Base-by-base conservation (phyloP, 805 yeast species). In the Kurtzmaniella cleridarum region DNA sequence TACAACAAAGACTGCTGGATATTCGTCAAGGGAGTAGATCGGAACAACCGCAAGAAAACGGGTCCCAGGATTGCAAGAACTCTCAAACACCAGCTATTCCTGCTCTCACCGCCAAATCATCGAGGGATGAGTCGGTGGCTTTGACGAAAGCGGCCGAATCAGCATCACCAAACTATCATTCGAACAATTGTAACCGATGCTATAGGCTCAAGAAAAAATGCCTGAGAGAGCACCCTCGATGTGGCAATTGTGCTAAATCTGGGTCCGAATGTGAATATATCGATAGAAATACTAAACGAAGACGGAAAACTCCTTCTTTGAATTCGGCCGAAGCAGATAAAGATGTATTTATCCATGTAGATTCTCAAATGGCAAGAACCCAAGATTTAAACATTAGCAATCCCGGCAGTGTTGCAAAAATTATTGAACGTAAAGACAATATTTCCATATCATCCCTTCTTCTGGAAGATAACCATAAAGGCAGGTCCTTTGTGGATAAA, bases 181-280 rank as follows among this genome's bases (percentile, higher is more conserved):
- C 62, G 11, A 56, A 54, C 44, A 66, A 63, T 51, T 67, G 73
- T 42, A 57, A 48, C 27, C 49, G 71, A 15, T 67, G 73, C 49
- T 66, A 68, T 42, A 51, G 66, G 29, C 54, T 68, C 40, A 68
- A 68, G 54, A 68, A 68, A 46, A 65, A 66, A 47, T 68, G 73
- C 44, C 55, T 59, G 34, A 52, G 71, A 36, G 56, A 54, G 27
- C 60, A 59, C 39, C 73, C 73, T 8, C 50, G 46, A 38, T 68
- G 74, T 38, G 47, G 53, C 31, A 58, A 64, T 45, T 68, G 74
- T 44, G 38, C 34, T n/a, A 60, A 60, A 40, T 50, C 69, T 2
- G 57, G 61, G 2, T 46, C 63, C 24, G 58, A 48, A 24, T 68
- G 74, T 41, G 65, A 62, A 40, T 68, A 68, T 46, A 55, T 64